Percentiles rank a stretch among this genome's conserved stretches.
These are phyloP conservation scores for Microthyrium microscopicum DNA, from an alignment of 2,329 filamentous ascomycete species.

Conservation along the genomic window DNA sequence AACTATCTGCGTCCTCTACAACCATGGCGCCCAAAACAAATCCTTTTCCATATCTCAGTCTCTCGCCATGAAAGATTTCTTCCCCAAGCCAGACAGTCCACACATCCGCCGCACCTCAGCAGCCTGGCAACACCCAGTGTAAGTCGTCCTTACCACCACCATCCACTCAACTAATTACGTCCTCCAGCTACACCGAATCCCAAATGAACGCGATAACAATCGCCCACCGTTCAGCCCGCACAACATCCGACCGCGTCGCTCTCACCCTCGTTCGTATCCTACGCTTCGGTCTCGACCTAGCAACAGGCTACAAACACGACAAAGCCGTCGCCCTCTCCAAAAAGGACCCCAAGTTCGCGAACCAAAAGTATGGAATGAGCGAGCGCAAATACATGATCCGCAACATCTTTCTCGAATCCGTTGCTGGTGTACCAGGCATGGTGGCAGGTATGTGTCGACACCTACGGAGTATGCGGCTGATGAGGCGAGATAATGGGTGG, in stretches of 20 bases:
- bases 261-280: slow-evolving; percentile 60
- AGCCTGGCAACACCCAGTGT: slow-evolving; percentile 33
- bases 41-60: too few relatives aligned
- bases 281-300: slow-evolving; percentile 65
- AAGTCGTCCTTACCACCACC: slow-evolving; percentile 6
- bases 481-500: slow-evolving; percentile 90
- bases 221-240: slow-evolving; percentile 59
- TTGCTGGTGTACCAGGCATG: slow-evolving; percentile 93
- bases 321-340: slow-evolving; percentile 25
- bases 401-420: slow-evolving; percentile 85
- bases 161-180: background rate
- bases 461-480: slow-evolving; percentile 62
- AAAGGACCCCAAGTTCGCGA: slow-evolving; percentile 33
- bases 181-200: slow-evolving; percentile 50
- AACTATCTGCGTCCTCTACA: too few relatives aligned
- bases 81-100: slow-evolving; percentile 27
- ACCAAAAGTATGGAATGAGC: slow-evolving; percentile 50
- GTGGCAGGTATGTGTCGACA: slow-evolving; percentile 90
- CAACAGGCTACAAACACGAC: slow-evolving; percentile 65
- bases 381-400: slow-evolving; percentile 81
- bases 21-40: too few relatives aligned
- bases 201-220: slow-evolving; percentile 62
- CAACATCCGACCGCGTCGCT: slow-evolving; percentile 61
- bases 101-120: slow-evolving; percentile 28
- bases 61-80: slow-evolving; percentile 28